These are phyloP conservation scores for Podospora tetraspora DNA, from an alignment of 495 filamentous ascomycete species.

Conservation along the genomic window DNA sequence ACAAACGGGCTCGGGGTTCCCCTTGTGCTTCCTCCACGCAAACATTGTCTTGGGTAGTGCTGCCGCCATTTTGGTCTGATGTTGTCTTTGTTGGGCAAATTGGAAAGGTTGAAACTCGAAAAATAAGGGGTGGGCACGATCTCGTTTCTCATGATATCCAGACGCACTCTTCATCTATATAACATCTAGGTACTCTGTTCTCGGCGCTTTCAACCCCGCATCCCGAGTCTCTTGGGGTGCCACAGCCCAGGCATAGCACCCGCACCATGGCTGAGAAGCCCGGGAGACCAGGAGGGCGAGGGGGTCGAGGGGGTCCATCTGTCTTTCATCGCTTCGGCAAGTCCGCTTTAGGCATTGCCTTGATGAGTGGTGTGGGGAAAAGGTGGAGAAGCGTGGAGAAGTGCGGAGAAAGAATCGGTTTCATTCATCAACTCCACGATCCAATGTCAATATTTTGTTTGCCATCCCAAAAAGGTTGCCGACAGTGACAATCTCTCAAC, in stretches of 20 bases:
- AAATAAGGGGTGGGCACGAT: too few relatives aligned
- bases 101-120: not conserved
- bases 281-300: too few relatives aligned
- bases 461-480: not conserved
- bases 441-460: not conserved
- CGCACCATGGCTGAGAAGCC: not conserved
- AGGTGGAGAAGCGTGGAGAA: not conserved
- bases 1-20: constrained; percentile 10
- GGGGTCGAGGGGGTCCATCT: too few relatives aligned
- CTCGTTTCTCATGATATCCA: not conserved
- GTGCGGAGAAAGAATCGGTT: not conserved
- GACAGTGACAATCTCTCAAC: not conserved
- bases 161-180: not conserved
- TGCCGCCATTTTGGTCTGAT: constrained; percentile 21
- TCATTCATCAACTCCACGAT: not conserved
- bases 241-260: not conserved
- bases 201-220: too few relatives aligned
- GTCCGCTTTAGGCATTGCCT: not conserved
- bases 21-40: constrained; percentile 18
- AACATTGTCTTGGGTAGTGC: constrained; percentile 12
- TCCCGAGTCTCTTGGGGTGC: not conserved
- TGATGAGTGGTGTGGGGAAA: not conserved
- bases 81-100: too few relatives aligned
- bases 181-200: too few relatives aligned
- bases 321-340: not conserved